Conservation (phyloP, 148 eudicot genomes). For the Heliamphora exappendiculata region DNA sequence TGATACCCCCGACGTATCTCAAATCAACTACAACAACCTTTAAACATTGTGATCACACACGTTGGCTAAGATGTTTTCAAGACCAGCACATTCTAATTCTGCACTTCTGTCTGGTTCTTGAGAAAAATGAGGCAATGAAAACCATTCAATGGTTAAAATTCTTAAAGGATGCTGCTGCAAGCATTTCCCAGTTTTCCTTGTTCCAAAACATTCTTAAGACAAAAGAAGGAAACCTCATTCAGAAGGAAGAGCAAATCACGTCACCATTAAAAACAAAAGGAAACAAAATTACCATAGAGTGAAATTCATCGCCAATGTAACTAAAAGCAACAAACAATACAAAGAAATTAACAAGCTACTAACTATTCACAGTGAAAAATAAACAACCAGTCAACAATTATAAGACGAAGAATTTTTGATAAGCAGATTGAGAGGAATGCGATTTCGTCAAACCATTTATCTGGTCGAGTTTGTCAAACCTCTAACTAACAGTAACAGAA, state of each 20-base stretch:
- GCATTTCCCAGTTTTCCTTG: background rate
- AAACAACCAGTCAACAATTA: background rate
- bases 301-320: background rate
- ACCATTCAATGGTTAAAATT: background rate
- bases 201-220: background rate
- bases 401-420: background rate
- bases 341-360: background rate
- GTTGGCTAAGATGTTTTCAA: background rate
- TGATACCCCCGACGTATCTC: background rate
- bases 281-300: background rate
- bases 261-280: background rate
- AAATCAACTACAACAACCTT: background rate
- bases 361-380: background rate
- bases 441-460: background rate
- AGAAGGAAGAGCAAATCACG: background rate
- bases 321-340: background rate
- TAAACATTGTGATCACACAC: background rate
- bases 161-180: background rate
- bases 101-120: background rate
- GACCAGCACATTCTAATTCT: background rate
- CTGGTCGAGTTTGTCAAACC: background rate
- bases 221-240: background rate
- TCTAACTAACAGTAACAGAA: background rate
- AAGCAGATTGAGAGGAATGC: background rate
- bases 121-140: background rate